Percentiles rank a stretch among this genome's conserved stretches.
phyloP scores from a whole-genome alignment of 2,329 filamentous ascomycete genomes.

The Erysiphe neolycopersici region DNA sequence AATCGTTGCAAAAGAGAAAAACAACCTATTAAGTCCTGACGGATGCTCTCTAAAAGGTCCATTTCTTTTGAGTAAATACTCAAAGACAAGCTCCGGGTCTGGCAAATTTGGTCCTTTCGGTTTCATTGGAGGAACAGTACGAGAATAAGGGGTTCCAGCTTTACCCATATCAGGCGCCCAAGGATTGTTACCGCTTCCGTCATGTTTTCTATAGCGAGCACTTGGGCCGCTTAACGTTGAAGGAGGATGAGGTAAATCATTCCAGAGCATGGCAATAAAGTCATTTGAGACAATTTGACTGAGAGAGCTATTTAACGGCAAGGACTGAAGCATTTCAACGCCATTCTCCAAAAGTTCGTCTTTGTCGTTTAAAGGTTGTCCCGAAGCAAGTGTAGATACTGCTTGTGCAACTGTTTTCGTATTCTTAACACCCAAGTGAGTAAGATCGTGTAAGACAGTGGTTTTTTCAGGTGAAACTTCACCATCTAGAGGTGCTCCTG shows the following conservation, averaged over 20 bases:
- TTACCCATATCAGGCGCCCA: constrained; percentile 25
- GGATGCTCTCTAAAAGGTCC: constrained; percentile 18
- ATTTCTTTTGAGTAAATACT: constrained; percentile 18
- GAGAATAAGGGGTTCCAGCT: constrained; percentile 20
- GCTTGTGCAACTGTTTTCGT: constrained; percentile 16
- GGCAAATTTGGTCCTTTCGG: constrained; percentile 23
- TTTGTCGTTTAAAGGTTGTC: constrained; percentile 21
- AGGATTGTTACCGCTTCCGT: constrained; percentile 21
- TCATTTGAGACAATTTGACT: constrained; percentile 19
- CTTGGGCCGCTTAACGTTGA: constrained; percentile 20
- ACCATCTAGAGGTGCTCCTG: constrained; percentile 19
- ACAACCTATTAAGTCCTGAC: constrained; percentile 18
- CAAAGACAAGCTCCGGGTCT: constrained; percentile 21
- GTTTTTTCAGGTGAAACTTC: constrained; percentile 16
- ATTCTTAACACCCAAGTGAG: constrained; percentile 16
- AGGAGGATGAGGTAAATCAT: constrained; percentile 24
- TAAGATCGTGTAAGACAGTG: constrained; percentile 16
- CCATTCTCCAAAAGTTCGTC: constrained; percentile 22
- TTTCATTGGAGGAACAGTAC: constrained; percentile 19
- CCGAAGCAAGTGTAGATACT: constrained; percentile 17
- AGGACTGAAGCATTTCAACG: constrained; percentile 22
- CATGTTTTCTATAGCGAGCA: constrained; percentile 18
- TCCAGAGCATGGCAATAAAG: constrained; percentile 25
- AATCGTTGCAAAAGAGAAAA: constrained; percentile 21
- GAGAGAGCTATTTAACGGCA: constrained; percentile 23